Evolutionary conservation across 139 green algal genomes (phyloP).

Genomic region (Micractinium conductrix): DNA sequence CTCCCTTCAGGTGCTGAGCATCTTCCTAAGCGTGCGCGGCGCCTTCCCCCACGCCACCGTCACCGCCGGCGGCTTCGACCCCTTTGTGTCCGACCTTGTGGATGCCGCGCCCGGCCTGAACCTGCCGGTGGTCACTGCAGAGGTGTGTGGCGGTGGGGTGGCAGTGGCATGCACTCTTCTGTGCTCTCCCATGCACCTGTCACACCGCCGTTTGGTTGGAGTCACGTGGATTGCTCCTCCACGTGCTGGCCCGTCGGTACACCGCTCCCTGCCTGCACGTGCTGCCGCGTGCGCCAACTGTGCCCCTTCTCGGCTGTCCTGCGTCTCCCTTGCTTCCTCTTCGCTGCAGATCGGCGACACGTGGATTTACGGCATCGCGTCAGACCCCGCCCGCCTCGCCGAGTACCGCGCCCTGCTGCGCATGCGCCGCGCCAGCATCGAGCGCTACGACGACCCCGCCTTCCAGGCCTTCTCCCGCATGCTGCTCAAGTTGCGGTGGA

Average conservation of each 20-base stretch:
- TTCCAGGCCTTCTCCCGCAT: conserved; percentile 59
- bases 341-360: conserved; percentile 66
- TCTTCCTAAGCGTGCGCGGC: conserved; percentile 43
- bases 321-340: background rate
- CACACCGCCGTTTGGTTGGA: no score
- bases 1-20: conserved; percentile 30
- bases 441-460: conserved; percentile 34
- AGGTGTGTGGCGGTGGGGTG: background rate
- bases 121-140: conserved; percentile 27
- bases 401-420: conserved; percentile 59
- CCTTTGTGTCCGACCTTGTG: conserved; percentile 49
- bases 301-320: no score
- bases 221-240: no score
- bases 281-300: no score
- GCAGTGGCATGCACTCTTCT: no score
- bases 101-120: conserved; percentile 19
- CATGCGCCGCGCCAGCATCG: conserved; percentile 24
- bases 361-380: conserved; percentile 65
- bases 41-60: conserved; percentile 60
- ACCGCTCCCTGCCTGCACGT: no score
- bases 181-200: no score
- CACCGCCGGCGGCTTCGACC: conserved; percentile 59
- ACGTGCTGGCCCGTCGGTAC: no score
- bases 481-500: conserved; percentile 51
- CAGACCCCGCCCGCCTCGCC: conserved; percentile 38